Conservation (phyloP, 805 yeast species). For the Tetrapisispora phaffii region DNA sequence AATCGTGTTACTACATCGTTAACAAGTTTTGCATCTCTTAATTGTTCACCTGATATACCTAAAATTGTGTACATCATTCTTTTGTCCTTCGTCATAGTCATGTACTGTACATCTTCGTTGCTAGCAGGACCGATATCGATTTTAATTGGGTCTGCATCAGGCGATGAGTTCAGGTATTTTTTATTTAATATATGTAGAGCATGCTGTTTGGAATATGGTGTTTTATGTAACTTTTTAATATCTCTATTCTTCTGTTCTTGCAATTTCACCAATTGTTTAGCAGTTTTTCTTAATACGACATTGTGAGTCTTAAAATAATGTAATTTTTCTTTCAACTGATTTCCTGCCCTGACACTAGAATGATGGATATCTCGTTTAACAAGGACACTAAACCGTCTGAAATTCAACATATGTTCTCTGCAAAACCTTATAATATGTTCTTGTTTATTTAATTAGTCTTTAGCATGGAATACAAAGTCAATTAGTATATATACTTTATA, state of each 20-base stretch:
- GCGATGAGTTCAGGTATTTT: constrained; percentile 4
- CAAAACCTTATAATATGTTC: neutral
- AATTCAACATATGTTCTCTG: neutral
- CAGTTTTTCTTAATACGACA: constrained; percentile 11
- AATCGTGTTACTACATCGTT: constrained; percentile 45
- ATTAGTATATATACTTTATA: too few species aligned
- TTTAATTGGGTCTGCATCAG: neutral
- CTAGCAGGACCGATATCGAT: constrained; percentile 30
- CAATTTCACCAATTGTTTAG: constrained; percentile 12
- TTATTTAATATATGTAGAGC: constrained; percentile 18
- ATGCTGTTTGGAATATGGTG: constrained; percentile 21
- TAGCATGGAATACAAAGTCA: too few species aligned
- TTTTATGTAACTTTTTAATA: constrained; percentile 17
- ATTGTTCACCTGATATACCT: constrained; percentile 49
- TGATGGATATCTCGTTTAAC: neutral
- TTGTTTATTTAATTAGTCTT: neutral
- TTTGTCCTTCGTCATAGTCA: constrained; percentile 31
- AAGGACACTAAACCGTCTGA: neutral
- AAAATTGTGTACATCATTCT: constrained; percentile 43
- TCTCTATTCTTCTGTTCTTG: constrained; percentile 11
- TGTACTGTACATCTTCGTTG: constrained; percentile 26
- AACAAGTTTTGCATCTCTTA: constrained; percentile 49
- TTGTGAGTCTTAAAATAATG: constrained; percentile 10
- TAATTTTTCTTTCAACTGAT: constrained; percentile 12
- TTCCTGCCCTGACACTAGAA: neutral